Evolutionary conservation across 805 yeast species (phyloP).

Genomic region (Wickerhamia fluorescens): DNA sequence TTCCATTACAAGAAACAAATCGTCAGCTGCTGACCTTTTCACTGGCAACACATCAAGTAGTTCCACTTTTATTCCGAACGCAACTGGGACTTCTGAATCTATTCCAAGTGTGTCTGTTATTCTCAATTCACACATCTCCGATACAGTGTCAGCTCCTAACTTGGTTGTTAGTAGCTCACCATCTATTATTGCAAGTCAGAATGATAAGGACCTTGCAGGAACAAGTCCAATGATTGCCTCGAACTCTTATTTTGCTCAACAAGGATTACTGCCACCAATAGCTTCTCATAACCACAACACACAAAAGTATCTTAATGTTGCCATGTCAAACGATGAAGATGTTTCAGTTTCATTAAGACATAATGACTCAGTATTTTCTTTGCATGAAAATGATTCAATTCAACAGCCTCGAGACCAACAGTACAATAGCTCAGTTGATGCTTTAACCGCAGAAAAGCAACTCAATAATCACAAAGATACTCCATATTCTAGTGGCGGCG

Average conservation of each 20-base stretch:
- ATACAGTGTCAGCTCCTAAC: too few relatives aligned
- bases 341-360: constrained; percentile 32
- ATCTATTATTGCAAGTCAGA: too few relatives aligned
- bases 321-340: constrained; percentile 15
- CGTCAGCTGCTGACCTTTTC: too few relatives aligned
- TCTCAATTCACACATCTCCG: too few relatives aligned
- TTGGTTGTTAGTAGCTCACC: too few relatives aligned
- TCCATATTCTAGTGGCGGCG: constrained; percentile 8
- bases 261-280: constrained; percentile 52
- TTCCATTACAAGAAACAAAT: too few relatives aligned
- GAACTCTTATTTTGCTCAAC: constrained; percentile 50
- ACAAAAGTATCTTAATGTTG: constrained; percentile 6
- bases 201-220: too few relatives aligned
- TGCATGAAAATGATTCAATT: constrained; percentile 15
- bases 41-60: too few relatives aligned
- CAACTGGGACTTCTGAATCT: too few relatives aligned
- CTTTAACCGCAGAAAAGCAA: constrained; percentile 16
- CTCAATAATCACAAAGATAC: constrained; percentile 11
- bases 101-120: too few relatives aligned
- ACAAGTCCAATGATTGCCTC: constrained; percentile 26
- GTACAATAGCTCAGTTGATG: too few relatives aligned
- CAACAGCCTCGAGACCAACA: constrained; percentile 17
- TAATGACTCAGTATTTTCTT: constrained; percentile 27
- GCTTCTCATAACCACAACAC: constrained; percentile 6
- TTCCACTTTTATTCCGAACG: too few relatives aligned